Evolutionary conservation across 108 stramenopile genomes (phyloP).

Genomic region (Craspedostauros australis): DNA sequence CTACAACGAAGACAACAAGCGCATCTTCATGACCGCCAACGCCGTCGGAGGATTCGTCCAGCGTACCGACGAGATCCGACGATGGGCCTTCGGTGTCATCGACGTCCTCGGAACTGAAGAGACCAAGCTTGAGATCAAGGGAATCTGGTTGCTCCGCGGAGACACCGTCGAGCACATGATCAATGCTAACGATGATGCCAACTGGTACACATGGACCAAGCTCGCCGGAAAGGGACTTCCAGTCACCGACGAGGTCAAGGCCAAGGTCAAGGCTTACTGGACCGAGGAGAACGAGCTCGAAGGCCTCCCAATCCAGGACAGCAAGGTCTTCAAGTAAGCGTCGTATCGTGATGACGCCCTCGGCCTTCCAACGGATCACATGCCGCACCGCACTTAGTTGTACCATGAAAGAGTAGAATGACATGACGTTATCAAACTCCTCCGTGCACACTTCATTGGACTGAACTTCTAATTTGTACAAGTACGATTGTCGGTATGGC

Average conservation of each 20-base stretch:
- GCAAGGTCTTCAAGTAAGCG: slow-evolving; percentile 65
- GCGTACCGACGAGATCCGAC: slow-evolving; percentile 67
- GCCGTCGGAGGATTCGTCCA: slow-evolving; percentile 75
- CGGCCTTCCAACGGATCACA: no score
- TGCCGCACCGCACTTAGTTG: no score
- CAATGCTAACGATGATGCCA: slow-evolving; percentile 66
- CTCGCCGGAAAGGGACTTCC: slow-evolving; percentile 20
- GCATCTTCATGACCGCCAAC: no score
- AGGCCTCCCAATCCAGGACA: slow-evolving; percentile 46
- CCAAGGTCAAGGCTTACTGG: slow-evolving; percentile 49
- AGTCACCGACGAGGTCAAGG: slow-evolving; percentile 50
- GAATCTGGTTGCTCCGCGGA: slow-evolving; percentile 67
- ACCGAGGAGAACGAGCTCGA: slow-evolving; percentile 41
- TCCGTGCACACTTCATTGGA: no score
- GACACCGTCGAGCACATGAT: slow-evolving; percentile 46
- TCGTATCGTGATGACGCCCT: no score
- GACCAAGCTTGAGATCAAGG: slow-evolving; percentile 34
- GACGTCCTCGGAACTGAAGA: slow-evolving; percentile 63
- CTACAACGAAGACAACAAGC: slow-evolving; percentile 72
- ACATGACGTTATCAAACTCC: no score
- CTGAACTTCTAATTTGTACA: no score
- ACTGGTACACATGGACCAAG: slow-evolving; percentile 74
- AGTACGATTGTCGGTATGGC: no score
- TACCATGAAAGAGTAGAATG: no score
- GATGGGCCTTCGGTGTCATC: slow-evolving; percentile 78